Base-by-base conservation (phyloP, 371 early-diverging fungal species). In the Lichtheimia ornata region DNA sequence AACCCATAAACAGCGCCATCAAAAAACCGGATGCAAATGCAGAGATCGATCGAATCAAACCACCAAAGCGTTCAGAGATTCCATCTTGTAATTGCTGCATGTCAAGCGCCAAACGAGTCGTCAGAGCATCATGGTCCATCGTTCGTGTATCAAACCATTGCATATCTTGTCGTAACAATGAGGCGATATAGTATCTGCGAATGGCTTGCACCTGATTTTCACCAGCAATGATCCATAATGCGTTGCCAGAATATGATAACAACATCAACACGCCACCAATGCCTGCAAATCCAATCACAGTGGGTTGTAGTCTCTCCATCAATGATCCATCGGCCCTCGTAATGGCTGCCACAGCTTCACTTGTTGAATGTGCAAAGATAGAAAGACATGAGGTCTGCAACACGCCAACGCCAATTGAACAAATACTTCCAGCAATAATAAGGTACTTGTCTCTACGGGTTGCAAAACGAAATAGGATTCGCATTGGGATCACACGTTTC, bases 11-110 rank as follows among this genome's bases (percentile, higher is more conserved):
- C 60, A 97, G 96, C 24, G 95, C 97, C 51, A 97, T 84, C 20
- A 93, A 72, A 54, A 96, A 90, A 28, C 95, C 96, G 24, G 92
- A 69, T n/a, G 95, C 56, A 59, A 97, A 97, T 25, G 90, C 85
- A 42, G 88, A 71, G n/a, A 81, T 28, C 47, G 82, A 83, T 71
- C 85, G 84, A 50, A 94, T 53, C 15, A 91, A 68, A 18, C 89
- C 67, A 54, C 91, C 91, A 42, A 93, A 86, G 67, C 97, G 97
- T 44, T 93, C 95, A 25, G 87, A 84, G 11, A 94, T 89, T 52
- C 97, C 94, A 74, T 93, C 92, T 65, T 92, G 91, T 43, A 93
- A 80, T 24, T 90, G 49, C 40, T 94, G 79, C 47, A 87, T 83
- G 74, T 94, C 88, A 63, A 84, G 73, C 12, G 89, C 83, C 11